Evolutionary conservation across 1,284 basidiomycete species (phyloP).

Genomic region (Stygiomarasmius scandens): DNA sequence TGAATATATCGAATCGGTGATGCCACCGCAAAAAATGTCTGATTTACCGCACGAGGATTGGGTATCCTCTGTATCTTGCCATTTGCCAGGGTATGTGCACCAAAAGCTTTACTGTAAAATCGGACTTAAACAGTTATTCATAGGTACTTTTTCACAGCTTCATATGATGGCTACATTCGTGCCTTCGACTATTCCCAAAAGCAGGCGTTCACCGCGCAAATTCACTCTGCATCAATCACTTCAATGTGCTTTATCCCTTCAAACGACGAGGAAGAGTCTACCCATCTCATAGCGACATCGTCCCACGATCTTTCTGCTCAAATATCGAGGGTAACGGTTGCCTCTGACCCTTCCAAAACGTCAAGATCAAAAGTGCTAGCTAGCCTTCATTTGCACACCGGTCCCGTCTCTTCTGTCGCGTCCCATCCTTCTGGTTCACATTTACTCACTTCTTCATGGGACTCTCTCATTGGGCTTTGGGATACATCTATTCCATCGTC

Average conservation of each 20-base stretch:
- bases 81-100: constrained; percentile 62
- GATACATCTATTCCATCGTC: constrained; percentile 60
- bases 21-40: constrained; percentile 86
- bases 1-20: constrained; percentile 91
- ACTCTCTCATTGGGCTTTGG: constrained; percentile 80
- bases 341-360: constrained; percentile 25
- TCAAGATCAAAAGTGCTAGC: constrained; percentile 47
- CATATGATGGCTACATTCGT: constrained; percentile 80
- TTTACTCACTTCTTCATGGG: constrained; percentile 80
- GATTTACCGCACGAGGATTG: constrained; percentile 91
- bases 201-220: constrained; percentile 48
- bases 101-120: neutral
- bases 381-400: constrained; percentile 76
- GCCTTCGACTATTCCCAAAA: constrained; percentile 74
- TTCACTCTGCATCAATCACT: constrained; percentile 73
- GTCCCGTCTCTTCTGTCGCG: constrained; percentile 69
- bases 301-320: constrained; percentile 83
- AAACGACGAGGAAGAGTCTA: constrained; percentile 33
- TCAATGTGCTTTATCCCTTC: constrained; percentile 64
- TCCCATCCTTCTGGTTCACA: constrained; percentile 56
- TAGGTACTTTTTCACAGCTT: constrained; percentile 75
- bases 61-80: constrained; percentile 84
- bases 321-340: constrained; percentile 55
- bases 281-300: constrained; percentile 71
- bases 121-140: constrained; percentile 2